Evolutionary conservation across 1,284 basidiomycete genomes (phyloP), one percentile per base, ranked within the genome.

Genomic region (Cutaneotrichosporon sp.): DNA sequence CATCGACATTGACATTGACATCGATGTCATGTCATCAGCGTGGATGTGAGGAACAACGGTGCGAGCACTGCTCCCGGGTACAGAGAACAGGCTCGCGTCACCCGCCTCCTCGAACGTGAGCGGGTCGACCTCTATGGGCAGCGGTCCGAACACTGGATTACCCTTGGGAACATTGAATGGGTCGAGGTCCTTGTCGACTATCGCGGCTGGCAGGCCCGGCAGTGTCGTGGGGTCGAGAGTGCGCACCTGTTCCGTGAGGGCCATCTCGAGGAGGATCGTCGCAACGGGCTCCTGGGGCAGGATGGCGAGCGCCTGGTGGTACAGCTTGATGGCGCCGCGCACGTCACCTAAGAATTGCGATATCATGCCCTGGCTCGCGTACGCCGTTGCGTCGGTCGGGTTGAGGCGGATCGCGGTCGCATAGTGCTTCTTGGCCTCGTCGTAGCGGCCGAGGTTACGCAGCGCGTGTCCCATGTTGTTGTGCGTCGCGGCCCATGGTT

Each of bases 381-480:
- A 85, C 6, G 91, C 91, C 6, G 87, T 84, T 0, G 89, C 83
- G 67, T 90, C 88, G 32, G 89, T 86, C 21, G 91, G 88, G 70
- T 95, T 89, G 34, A 96, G 86, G 70, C 89, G 86, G 34, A 96
- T 82, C 0, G 92, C 91, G 58, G 86, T 86, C 67, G 85, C 83
- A 76, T 95, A 96, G 30, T 88, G 84, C 0, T 76, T 77, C 69
- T 86, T 86, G 2, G 94, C 90, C 62, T 90, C 87, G 32, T 86
- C 83, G 58, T 88, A 85, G 34, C 68, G 91, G 90, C 86, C 86
- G 9, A 90, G 81, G 76, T 91, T 90, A 18, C 93, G 86, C 69
- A 87, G 87, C 60, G 90, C 89, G 47, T 95, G 95, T 8, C 91
- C 93, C 11, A 97, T 85, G 76, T 97, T 97, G 64, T 97, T 84